phyloP scores from a whole-genome alignment of 2,329 filamentous ascomycete species.

The Venturia oleaginea region DNA sequence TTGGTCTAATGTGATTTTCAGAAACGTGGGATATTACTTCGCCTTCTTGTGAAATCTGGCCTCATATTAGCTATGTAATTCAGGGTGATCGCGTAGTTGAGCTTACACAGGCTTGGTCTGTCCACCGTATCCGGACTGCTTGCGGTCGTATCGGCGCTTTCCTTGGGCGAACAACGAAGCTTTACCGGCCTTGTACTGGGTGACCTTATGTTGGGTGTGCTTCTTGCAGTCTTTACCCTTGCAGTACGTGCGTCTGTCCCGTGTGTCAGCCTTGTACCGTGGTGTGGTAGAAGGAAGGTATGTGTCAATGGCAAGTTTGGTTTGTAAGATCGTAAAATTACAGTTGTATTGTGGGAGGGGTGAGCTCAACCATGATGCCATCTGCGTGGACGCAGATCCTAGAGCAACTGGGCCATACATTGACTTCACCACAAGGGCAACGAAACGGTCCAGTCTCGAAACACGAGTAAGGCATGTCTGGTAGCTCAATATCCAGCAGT shows the following conservation, averaged over 20 bases:
- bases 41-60: constrained; percentile 95
- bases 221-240: constrained; percentile 85
- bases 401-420: neutral
- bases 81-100: too few species aligned
- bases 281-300: neutral
- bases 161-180: constrained; percentile 93
- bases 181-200: constrained; percentile 70
- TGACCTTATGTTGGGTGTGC: constrained; percentile 63
- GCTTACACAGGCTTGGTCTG: constrained; percentile 89
- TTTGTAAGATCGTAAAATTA: too few species aligned
- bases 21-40: too few species aligned
- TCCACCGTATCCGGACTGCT: constrained; percentile 99
- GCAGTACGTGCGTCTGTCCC: constrained; percentile 83
- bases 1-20: too few species aligned
- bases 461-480: neutral
- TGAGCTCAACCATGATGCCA: neutral
- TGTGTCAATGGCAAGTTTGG: neutral
- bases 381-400: neutral
- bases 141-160: constrained; percentile 99
- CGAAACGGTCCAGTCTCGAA: neutral
- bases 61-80: too few species aligned
- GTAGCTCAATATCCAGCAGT: neutral
- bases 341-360: neutral
- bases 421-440: neutral
- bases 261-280: neutral